Base-by-base conservation (phyloP, 1,139 yeast genomes). In the Martiniozyma asiatica region DNA sequence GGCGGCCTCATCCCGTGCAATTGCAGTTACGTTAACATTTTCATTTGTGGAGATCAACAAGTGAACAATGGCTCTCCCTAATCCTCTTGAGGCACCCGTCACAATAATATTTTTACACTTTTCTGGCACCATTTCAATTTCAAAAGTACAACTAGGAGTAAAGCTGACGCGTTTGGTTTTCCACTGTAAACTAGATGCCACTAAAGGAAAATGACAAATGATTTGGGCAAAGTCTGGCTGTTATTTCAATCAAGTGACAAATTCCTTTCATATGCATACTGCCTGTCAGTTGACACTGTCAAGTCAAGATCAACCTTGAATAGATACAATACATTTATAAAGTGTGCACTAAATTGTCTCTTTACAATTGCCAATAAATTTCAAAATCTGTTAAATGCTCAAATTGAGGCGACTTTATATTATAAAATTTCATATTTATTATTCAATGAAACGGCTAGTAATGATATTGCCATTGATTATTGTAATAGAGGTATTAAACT, bases 71-170 rank as follows among this genome's bases (percentile, higher is more conserved):
- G 87, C 63, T 20, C 64, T 67, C 8, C 96, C 97, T 47, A 85
- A 76, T 3, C 96, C 95, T 43, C 66, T 63, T 10, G 81, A 73
- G 18, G 79, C 81, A n/a, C 87, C 87, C 3, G 85, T 76, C 14
- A 77, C 65, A 26, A 77, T 61, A 22, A 66, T 48, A 11, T 35
- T 30, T 12, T 29, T 33, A n/a, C n/a, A n/a, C 6, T 5, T 12
- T 12, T 14, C 15, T 1, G 14, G 5, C 30, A n/a, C n/a, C n/a
- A n/a, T n/a, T n/a, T n/a, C n/a, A n/a, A n/a, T n/a, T n/a, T n/a
- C n/a, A n/a, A n/a, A n/a, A n/a, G n/a, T n/a, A n/a, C n/a, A n/a
- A n/a, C n/a, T n/a, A n/a, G n/a, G n/a, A n/a, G n/a, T n/a, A n/a
- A n/a, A n/a, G n/a, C n/a, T n/a, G n/a, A n/a, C n/a, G n/a, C n/a